Evolutionary conservation across 257 asterid species (phyloP).

Genomic region (Plantago elongata): DNA sequence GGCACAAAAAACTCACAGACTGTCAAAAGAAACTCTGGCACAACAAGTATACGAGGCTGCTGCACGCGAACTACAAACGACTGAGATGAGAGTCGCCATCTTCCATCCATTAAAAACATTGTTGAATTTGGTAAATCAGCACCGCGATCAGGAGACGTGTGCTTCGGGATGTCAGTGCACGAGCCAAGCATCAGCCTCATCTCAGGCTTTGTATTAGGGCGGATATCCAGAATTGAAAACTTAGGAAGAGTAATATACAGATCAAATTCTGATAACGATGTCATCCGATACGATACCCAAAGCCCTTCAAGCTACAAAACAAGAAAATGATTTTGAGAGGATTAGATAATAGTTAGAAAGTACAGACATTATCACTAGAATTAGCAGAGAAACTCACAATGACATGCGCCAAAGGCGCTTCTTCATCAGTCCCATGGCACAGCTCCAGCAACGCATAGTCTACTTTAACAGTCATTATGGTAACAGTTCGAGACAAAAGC

Average conservation of each 20-base stretch:
- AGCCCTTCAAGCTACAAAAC: constrained; percentile 88
- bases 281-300: constrained; percentile 96
- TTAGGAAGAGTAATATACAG: constrained; percentile 82
- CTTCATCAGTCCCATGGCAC: constrained; percentile 77
- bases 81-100: constrained; percentile 87
- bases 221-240: constrained; percentile 82
- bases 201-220: constrained; percentile 89
- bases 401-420: constrained; percentile 84
- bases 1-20: constrained; percentile 93
- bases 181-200: constrained; percentile 99
- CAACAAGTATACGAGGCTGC: constrained; percentile 96
- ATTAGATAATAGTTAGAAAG: background rate
- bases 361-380: background rate
- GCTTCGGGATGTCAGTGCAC: constrained; percentile 67
- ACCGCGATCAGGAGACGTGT: constrained; percentile 47
- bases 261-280: constrained; percentile 92
- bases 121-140: constrained; percentile 71
- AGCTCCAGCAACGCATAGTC: constrained; percentile 78
- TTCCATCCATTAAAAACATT: constrained; percentile 95
- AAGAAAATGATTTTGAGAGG: background rate
- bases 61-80: constrained; percentile 90
- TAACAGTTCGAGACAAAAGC: constrained; percentile 89
- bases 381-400: constrained; percentile 52
- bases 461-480: constrained; percentile 70
- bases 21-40: constrained; percentile 91